Evolutionary conservation across 495 filamentous ascomycete genomes (phyloP).

Genomic region (Aspergillus carlsbadensis): DNA sequence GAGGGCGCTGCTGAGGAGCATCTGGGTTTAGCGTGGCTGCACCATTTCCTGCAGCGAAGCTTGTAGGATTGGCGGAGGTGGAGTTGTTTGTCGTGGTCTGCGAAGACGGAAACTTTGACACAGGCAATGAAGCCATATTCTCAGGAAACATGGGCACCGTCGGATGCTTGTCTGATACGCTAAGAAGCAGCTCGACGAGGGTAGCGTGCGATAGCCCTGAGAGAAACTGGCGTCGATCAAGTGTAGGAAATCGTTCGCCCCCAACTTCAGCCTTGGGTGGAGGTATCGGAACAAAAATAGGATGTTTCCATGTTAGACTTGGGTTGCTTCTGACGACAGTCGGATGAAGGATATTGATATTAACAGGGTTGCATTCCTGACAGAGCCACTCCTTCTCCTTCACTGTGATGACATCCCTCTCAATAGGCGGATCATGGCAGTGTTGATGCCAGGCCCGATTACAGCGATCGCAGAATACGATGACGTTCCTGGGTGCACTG

Average conservation of each 20-base stretch:
- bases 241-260: slow-evolving; percentile 24
- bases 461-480: slow-evolving; percentile 94
- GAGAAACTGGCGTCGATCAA: slow-evolving; percentile 43
- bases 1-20: background rate
- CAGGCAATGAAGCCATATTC: slow-evolving; percentile 25
- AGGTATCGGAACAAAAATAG: slow-evolving; percentile 9
- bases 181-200: slow-evolving; percentile 42
- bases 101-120: slow-evolving; percentile 23
- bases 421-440: slow-evolving; percentile 84
- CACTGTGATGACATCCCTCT: slow-evolving; percentile 62
- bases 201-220: slow-evolving; percentile 37
- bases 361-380: slow-evolving; percentile 56
- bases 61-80: background rate
- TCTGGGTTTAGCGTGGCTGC: background rate
- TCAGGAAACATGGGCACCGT: slow-evolving; percentile 40
- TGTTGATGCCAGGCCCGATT: slow-evolving; percentile 86
- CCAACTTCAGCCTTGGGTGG: slow-evolving; percentile 24
- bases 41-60: background rate
- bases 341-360: slow-evolving; percentile 25
- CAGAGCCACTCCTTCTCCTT: slow-evolving; percentile 80
- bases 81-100: slow-evolving; percentile 2
- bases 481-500: slow-evolving; percentile 74
- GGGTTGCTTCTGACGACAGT: slow-evolving; percentile 23
- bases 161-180: slow-evolving; percentile 32
- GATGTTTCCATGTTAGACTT: slow-evolving; percentile 16